These are phyloP conservation scores for Fusarium decemcellulare DNA, from an alignment of 2,329 filamentous ascomycete genomes.

Conservation along the genomic window DNA sequence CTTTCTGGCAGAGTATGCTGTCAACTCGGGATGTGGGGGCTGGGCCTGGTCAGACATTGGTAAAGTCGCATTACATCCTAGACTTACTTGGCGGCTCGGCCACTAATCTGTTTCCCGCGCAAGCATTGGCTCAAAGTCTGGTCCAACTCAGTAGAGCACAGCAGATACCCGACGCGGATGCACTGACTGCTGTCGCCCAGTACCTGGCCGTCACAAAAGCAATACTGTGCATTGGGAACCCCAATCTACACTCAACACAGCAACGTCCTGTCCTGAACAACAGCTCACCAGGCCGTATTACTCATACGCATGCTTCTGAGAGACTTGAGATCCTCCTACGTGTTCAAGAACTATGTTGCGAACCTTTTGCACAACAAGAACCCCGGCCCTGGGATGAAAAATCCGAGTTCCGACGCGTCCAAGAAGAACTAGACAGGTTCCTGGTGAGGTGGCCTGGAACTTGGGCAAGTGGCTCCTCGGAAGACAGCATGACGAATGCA, in stretches of 20 bases:
- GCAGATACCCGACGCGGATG: background rate
- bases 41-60: constrained; percentile 20
- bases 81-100: background rate
- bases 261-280: background rate
- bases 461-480: background rate
- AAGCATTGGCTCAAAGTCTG: background rate
- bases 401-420: background rate
- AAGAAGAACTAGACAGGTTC: background rate
- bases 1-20: constrained; percentile 12
- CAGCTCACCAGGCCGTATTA: background rate
- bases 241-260: background rate
- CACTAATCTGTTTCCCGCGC: background rate
- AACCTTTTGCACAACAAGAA: background rate
- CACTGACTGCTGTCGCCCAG: background rate
- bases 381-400: background rate
- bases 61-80: background rate
- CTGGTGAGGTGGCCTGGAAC: background rate
- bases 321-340: background rate
- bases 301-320: background rate
- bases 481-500: background rate
- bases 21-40: constrained; percentile 4
- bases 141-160: background rate
- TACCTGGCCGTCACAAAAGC: background rate
- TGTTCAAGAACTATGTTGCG: background rate
- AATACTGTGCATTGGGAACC: background rate